Conservation (phyloP, 1,284 basidiomycete genomes). For the Salmacisia buchloeana region DNA sequence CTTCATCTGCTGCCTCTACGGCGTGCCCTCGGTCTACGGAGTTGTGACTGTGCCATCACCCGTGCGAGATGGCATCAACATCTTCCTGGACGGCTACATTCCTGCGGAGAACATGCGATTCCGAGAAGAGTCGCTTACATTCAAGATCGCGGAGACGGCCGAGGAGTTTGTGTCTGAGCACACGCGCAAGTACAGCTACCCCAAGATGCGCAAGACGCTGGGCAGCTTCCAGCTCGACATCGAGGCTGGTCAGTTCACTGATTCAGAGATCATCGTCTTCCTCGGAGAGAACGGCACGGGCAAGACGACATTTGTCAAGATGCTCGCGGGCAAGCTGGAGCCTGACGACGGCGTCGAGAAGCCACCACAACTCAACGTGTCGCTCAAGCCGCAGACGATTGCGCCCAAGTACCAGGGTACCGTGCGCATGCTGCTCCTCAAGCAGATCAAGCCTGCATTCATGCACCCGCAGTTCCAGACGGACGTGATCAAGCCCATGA, state of each 20-base stretch:
- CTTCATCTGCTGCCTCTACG: conserved; percentile 50
- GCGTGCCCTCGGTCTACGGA: conserved; percentile 49
- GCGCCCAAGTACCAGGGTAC: conserved; percentile 51
- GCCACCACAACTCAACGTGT: conserved; percentile 48
- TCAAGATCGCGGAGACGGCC: conserved; percentile 50
- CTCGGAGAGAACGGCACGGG: conserved; percentile 50
- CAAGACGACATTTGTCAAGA: conserved; percentile 51
- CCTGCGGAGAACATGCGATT: conserved; percentile 51
- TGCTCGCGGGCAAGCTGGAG: conserved; percentile 49
- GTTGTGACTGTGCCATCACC: conserved; percentile 48
- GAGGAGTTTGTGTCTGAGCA: conserved; percentile 44
- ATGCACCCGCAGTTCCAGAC: conserved; percentile 52
- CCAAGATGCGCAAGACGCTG: conserved; percentile 48
- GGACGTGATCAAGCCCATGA: conserved; percentile 51
- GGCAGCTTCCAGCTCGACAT: conserved; percentile 47
- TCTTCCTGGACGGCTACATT: conserved; percentile 50
- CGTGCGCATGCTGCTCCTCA: conserved; percentile 49
- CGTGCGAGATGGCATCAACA: conserved; percentile 50
- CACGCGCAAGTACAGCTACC: conserved; percentile 38
- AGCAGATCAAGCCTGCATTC: conserved; percentile 50
- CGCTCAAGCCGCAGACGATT: conserved; percentile 49
- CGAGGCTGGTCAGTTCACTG: conserved; percentile 45
- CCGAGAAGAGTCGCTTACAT: conserved; percentile 47
- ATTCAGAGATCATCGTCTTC: conserved; percentile 50
- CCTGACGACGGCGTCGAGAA: conserved; percentile 42